phyloP scores from a whole-genome alignment of 345 rosid genomes.

The Salix dunnii region DNA sequence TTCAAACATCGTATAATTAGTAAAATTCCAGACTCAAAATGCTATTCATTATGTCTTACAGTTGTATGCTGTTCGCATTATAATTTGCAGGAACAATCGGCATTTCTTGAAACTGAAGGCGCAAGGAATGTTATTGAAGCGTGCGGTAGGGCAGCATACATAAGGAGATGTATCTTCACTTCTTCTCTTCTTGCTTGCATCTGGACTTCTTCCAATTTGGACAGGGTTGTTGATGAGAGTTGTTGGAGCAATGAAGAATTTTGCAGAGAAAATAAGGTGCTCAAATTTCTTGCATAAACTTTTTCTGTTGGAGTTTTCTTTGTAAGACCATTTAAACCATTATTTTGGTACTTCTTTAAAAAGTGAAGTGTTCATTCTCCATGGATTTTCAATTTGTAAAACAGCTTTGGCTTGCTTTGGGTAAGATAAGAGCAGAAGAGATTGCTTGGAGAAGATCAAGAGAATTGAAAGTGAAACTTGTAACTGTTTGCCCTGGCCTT shows the following conservation, averaged over 20 bases:
- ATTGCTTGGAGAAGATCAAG: slow-evolving; percentile 37
- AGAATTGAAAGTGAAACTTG: slow-evolving; percentile 37
- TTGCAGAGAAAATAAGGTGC: slow-evolving; percentile 41
- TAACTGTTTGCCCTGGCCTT: slow-evolving; percentile 39
- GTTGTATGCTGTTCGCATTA: neutral
- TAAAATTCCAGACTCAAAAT: neutral
- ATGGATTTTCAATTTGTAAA: neutral
- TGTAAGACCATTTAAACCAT: neutral
- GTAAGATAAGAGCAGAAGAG: slow-evolving; percentile 39
- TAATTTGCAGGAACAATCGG: slow-evolving; percentile 34
- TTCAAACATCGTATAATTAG: neutral
- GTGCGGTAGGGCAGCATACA: slow-evolving; percentile 30
- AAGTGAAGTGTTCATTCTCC: neutral
- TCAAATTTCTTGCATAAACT: neutral
- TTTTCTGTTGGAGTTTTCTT: neutral
- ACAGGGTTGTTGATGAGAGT: slow-evolving; percentile 17
- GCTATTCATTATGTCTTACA: neutral
- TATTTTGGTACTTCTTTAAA: neutral
- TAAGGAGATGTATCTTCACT: slow-evolving; percentile 39
- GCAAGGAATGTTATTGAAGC: slow-evolving; percentile 42
- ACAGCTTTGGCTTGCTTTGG: slow-evolving; percentile 45
- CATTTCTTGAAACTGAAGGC: slow-evolving; percentile 30
- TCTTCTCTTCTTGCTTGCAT: slow-evolving; percentile 40
- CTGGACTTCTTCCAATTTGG: slow-evolving; percentile 20
- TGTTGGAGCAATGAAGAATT: slow-evolving; percentile 38